Percentiles rank a stretch among this genome's conserved stretches.
Conservation (phyloP, 2,329 filamentous ascomycete species). For the Hymenoscyphus infarciens region DNA sequence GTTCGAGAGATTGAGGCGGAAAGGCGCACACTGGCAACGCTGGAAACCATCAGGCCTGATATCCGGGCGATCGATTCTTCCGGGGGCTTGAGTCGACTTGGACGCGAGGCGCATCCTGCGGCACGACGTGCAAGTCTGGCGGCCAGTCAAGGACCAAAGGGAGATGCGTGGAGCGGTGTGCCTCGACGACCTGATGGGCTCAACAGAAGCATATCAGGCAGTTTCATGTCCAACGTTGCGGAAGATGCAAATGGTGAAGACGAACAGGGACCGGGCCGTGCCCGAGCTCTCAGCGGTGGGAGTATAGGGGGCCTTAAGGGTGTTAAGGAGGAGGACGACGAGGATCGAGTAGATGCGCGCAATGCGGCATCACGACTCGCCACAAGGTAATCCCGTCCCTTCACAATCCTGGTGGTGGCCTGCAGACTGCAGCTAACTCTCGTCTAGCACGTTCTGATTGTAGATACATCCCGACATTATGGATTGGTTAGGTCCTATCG, state of each 20-base stretch:
- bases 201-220: conserved; percentile 72
- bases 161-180: conserved; percentile 97
- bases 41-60: conserved; percentile 92
- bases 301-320: conserved; percentile 49
- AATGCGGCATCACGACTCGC: conserved; percentile 94
- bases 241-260: conserved; percentile 59
- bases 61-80: conserved; percentile 89
- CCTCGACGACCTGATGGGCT: conserved; percentile 72
- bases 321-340: conserved; percentile 76
- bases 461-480: conserved; percentile 13
- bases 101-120: conserved; percentile 78
- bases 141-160: conserved; percentile 90
- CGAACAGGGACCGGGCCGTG: conserved; percentile 40
- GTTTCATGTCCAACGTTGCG: conserved; percentile 59
- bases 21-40: conserved; percentile 80
- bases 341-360: conserved; percentile 89
- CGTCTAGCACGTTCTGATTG: conserved; percentile 11
- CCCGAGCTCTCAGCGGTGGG: conserved; percentile 32
- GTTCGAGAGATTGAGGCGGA: conserved; percentile 94
- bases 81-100: conserved; percentile 84
- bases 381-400: conserved; percentile 63
- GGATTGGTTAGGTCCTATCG: conserved; percentile 11
- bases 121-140: conserved; percentile 71
- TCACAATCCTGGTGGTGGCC: conserved; percentile 5
- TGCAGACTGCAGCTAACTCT: not conserved